Evolutionary conservation across 2,329 filamentous ascomycete genomes (phyloP).

Genomic region (Aspergillus fumigatiaffinis): DNA sequence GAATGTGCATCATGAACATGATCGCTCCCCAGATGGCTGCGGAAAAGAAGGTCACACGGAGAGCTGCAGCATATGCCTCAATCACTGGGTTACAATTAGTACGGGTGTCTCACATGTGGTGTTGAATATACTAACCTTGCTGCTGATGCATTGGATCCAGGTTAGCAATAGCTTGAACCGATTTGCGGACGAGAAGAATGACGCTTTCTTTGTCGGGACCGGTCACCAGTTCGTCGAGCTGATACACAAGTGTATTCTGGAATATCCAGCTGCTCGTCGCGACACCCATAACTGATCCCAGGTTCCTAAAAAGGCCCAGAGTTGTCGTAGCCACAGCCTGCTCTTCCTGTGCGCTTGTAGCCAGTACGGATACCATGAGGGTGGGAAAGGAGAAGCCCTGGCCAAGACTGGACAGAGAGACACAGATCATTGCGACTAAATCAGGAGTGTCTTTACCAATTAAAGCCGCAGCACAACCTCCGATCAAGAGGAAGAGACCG

Average conservation of each 20-base stretch:
- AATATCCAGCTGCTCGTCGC: slow-evolving; percentile 67
- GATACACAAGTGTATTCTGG: slow-evolving; percentile 64
- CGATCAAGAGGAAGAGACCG: slow-evolving; percentile 46
- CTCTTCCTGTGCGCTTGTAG: slow-evolving; percentile 55
- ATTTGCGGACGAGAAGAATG: slow-evolving; percentile 49
- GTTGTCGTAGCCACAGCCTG: slow-evolving; percentile 69
- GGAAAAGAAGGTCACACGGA: slow-evolving; percentile 37
- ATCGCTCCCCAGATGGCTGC: slow-evolving; percentile 33
- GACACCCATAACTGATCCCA: slow-evolving; percentile 72
- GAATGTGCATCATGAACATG: slow-evolving; percentile 30
- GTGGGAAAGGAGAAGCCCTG: slow-evolving; percentile 63
- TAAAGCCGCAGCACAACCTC: slow-evolving; percentile 47
- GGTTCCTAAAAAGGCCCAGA: slow-evolving; percentile 65
- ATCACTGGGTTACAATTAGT: slow-evolving; percentile 30
- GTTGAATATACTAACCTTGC: slow-evolving; percentile 39
- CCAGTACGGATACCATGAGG: slow-evolving; percentile 61
- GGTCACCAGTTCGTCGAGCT: slow-evolving; percentile 56
- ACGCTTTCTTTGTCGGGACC: slow-evolving; percentile 55
- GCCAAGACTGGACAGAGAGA: slow-evolving; percentile 56
- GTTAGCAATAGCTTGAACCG: slow-evolving; percentile 46
- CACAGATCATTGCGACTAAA: slow-evolving; percentile 53
- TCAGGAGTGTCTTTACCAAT: slow-evolving; percentile 52
- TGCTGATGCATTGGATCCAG: slow-evolving; percentile 44
- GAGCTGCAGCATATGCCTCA: slow-evolving; percentile 32
- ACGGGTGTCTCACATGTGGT: neutral